Base-by-base conservation (phyloP, 2,329 filamentous ascomycete species). In the Colletotrichum sp. region DNA sequence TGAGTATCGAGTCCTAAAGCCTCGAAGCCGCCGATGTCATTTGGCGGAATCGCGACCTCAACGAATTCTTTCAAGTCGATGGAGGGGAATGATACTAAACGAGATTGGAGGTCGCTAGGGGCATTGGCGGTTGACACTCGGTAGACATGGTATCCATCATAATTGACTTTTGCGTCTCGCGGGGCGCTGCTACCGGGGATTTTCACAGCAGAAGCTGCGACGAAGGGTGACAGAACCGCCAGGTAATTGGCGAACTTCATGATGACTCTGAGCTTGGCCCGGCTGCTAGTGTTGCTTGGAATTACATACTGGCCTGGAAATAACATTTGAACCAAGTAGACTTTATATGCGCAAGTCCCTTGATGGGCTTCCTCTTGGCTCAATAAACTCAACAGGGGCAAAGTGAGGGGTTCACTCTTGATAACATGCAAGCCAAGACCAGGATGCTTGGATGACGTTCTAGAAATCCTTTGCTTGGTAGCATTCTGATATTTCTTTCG, bases 91-190 rank as follows among this genome's bases (percentile, higher is more conserved):
- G 71, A 61, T 1, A 75, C 70, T 12, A 81, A 69, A 2, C 78
- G 75, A 28, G 76, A 76, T 55, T 80, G 74, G n/a, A 80, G 66
- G 14, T 74, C 73, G 8, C 74, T 68, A 2, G 81, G 68, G n/a
- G 63, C 72, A 28, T 75, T 59, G 13, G 79, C 70, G 4, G 67
- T 68, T 6, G 68, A 65, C 32, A 85, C 77, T 26, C 80, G 81
- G 72, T 81, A 83, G 28, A 84, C 79, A 64, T 81, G 82, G 63
- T 84, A 84, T 30, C 82, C 82, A 55, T 83, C 80, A 68, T 84
- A 85, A 66, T 75, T 80, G 65, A 81, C 72, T 34, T 66, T 77
- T 26, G 55, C 24, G 10, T 75, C 69, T 18, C 52, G 68, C 12
- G 64, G 21, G 14, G 43, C 16, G 8, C 3, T 43, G 34, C 36